Evolutionary conservation across 306 rosid species (phyloP).

Genomic region (Quercus robur): DNA sequence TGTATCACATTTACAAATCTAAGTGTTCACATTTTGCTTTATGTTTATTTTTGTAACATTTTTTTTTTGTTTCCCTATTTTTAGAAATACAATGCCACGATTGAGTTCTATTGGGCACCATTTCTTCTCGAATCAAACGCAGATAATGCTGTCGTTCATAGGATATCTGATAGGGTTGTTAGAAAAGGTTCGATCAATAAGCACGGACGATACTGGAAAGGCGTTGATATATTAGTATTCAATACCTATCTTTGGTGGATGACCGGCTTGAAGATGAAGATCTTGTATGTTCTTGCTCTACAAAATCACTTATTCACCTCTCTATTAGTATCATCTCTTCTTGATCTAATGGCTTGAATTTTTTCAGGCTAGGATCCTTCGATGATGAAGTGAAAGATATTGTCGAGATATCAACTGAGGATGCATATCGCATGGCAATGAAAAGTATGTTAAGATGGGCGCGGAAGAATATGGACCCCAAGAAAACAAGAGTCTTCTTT

Average conservation of each 20-base stretch:
- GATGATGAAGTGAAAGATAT: slow-evolving; percentile 77
- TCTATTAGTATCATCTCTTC: neutral
- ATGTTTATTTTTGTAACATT: neutral
- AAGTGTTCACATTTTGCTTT: neutral
- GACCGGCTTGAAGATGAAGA: slow-evolving; percentile 82
- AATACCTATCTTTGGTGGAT: slow-evolving; percentile 99
- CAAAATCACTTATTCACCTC: neutral
- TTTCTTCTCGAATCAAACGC: slow-evolving; percentile 89
- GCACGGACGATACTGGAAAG: slow-evolving; percentile 87
- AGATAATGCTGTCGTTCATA: slow-evolving; percentile 70
- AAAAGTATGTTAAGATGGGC: slow-evolving; percentile 93
- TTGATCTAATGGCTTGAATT: neutral
- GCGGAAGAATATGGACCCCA: slow-evolving; percentile 73
- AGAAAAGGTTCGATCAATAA: slow-evolving; percentile 85
- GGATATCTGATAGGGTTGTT: slow-evolving; percentile 76
- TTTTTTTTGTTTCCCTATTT: neutral
- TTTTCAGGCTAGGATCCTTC: slow-evolving; percentile 74
- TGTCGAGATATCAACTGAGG: slow-evolving; percentile 63
- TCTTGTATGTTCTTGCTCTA: slow-evolving; percentile 42
- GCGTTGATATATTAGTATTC: slow-evolving; percentile 76
- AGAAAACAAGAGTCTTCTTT: slow-evolving; percentile 87
- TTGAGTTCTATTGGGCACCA: slow-evolving; percentile 99
- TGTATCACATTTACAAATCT: neutral
- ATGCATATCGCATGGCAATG: slow-evolving; percentile 96
- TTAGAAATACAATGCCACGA: slow-evolving; percentile 86